These are phyloP conservation scores for Coemansia sp. DNA, from an alignment of 192 early-diverging fungal genomes.

Conservation along the genomic window DNA sequence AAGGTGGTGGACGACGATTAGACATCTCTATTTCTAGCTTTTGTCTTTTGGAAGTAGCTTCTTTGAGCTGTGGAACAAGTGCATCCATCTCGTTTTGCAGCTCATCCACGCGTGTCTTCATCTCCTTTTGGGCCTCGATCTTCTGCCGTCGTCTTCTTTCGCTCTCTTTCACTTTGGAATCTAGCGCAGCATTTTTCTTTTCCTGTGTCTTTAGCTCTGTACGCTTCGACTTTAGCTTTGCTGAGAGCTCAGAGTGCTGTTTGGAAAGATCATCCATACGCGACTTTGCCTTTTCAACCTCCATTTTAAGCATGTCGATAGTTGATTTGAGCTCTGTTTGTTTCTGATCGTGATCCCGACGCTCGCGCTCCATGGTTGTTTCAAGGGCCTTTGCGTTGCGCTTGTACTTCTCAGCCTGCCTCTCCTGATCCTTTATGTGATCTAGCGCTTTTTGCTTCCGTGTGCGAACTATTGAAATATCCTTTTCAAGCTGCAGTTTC, in stretches of 20 bases:
- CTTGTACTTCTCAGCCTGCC: slow-evolving; percentile 16
- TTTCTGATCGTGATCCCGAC: slow-evolving; percentile 27
- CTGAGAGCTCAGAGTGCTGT: slow-evolving; percentile 18
- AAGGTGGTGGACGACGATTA: background rate
- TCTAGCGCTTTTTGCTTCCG: slow-evolving; percentile 35
- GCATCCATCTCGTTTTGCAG: slow-evolving; percentile 27
- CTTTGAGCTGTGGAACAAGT: slow-evolving; percentile 22
- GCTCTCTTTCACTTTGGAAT: slow-evolving; percentile 19
- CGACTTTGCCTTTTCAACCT: slow-evolving; percentile 26
- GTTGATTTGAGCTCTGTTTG: slow-evolving; percentile 27
- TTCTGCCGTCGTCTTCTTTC: slow-evolving; percentile 16
- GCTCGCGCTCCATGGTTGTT: slow-evolving; percentile 32
- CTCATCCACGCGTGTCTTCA: slow-evolving; percentile 1
- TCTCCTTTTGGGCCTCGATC: slow-evolving; percentile 16
- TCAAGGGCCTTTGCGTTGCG: slow-evolving; percentile 24
- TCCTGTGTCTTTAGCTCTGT: slow-evolving; percentile 27
- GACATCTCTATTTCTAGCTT: background rate
- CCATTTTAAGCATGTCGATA: slow-evolving; percentile 18
- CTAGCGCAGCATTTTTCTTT: slow-evolving; percentile 25
- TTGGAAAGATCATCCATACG: slow-evolving; percentile 12
- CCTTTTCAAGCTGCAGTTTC: slow-evolving; percentile 20
- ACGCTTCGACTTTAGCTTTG: slow-evolving; percentile 20
- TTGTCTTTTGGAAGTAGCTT: slow-evolving; percentile 8
- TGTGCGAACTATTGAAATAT: slow-evolving; percentile 22
- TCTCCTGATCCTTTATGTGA: slow-evolving; percentile 23